phyloP scores from a whole-genome alignment of 129 eudicot species.

The Dittrichia graveolens region DNA sequence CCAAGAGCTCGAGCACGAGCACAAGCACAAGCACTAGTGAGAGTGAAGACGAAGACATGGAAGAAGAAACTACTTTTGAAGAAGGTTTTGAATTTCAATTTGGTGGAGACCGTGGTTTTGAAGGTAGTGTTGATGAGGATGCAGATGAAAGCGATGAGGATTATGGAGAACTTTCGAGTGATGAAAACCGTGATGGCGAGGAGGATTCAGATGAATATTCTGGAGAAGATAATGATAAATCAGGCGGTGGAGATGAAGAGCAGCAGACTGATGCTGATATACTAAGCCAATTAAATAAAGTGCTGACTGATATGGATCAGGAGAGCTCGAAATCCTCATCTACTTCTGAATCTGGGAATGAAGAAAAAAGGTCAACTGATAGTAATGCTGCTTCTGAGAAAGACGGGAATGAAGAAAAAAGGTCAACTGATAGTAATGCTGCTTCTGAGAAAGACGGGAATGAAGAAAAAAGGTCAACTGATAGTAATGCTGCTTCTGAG shows the following conservation, averaged over 20 bases:
- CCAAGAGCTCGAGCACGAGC: slow-evolving; percentile 18
- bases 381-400: neutral
- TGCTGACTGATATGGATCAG: slow-evolving; percentile 16
- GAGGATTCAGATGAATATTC: slow-evolving; percentile 22
- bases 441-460: no score
- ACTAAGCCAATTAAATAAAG: slow-evolving; percentile 20
- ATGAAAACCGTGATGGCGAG: neutral
- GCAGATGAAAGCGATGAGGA: slow-evolving; percentile 31
- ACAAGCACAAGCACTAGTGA: slow-evolving; percentile 5
- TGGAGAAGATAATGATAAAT: slow-evolving; percentile 26
- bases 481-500: no score
- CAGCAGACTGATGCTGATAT: slow-evolving; percentile 16
- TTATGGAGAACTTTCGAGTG: slow-evolving; percentile 3
- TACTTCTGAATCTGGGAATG: slow-evolving; percentile 22
- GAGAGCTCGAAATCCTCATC: slow-evolving; percentile 33
- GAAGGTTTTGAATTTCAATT: slow-evolving; percentile 22
- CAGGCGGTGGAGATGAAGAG: slow-evolving; percentile 27
- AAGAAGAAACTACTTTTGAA: slow-evolving; percentile 20
- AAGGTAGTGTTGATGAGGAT: slow-evolving; percentile 29
- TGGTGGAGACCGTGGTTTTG: slow-evolving; percentile 19
- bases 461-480: no score
- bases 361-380: slow-evolving; percentile 12
- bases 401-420: slow-evolving; percentile 10
- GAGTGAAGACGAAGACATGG: slow-evolving; percentile 22
- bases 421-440: slow-evolving; percentile 14